A percentile compares a stretch with the other conserved stretches of the same genome.
Evolutionary conservation across 148 eudicot genomes (phyloP).

Genomic region (Arbutus unedo): DNA sequence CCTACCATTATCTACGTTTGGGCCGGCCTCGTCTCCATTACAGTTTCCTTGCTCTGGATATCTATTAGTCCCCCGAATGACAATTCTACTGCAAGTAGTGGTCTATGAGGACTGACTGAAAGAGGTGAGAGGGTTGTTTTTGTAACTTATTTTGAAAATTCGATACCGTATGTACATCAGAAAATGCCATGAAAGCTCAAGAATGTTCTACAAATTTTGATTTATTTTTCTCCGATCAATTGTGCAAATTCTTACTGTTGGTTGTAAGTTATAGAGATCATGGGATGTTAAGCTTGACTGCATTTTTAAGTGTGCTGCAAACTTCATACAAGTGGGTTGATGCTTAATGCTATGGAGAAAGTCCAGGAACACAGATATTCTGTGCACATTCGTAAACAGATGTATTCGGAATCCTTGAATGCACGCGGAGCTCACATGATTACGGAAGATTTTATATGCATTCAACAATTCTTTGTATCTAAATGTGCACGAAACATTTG

Average conservation of each 20-base stretch:
- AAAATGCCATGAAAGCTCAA: neutral
- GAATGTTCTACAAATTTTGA: neutral
- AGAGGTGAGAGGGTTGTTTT: neutral
- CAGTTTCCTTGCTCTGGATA: conserved; percentile 76
- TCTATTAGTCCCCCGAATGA: conserved; percentile 54
- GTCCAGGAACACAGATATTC: no score
- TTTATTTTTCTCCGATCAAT: neutral
- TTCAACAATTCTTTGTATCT: no score
- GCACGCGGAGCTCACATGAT: no score
- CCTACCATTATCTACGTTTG: conserved; percentile 85
- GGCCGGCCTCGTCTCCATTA: conserved; percentile 70
- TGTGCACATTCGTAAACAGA: no score
- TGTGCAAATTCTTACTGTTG: neutral
- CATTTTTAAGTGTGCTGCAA: neutral
- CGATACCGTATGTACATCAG: neutral
- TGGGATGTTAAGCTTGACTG: neutral
- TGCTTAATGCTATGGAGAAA: neutral
- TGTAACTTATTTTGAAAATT: neutral
- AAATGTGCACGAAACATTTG: no score
- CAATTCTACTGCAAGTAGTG: conserved; percentile 18
- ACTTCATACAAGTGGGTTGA: neutral
- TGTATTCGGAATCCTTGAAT: no score
- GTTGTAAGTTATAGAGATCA: neutral
- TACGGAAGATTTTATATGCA: no score
- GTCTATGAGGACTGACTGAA: neutral